Conservation (phyloP, 2,329 filamentous ascomycete species). For the Alternaria brassicicola region DNA sequence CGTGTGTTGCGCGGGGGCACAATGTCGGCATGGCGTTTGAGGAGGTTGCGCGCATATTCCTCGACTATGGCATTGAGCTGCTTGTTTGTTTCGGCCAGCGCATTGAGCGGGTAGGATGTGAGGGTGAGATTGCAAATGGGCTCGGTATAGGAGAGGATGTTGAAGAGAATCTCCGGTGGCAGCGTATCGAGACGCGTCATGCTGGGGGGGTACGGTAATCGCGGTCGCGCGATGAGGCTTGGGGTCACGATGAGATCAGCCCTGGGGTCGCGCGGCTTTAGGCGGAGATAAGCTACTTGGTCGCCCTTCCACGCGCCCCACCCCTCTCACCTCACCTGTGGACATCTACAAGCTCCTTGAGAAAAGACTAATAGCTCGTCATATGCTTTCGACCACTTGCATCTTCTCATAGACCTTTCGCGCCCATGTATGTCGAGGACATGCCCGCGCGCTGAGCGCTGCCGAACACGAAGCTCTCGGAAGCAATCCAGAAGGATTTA, state of each 20-base stretch:
- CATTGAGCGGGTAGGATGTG: conserved; percentile 27
- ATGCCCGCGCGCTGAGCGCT: background rate
- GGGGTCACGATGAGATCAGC: background rate
- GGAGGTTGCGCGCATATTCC: conserved; percentile 37
- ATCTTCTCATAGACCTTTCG: background rate
- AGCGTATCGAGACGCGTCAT: conserved; percentile 30
- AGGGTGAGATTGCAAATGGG: conserved; percentile 12
- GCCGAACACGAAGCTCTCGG: background rate
- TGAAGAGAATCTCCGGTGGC: conserved; percentile 38
- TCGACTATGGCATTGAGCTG: conserved; percentile 34
- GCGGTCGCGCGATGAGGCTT: background rate
- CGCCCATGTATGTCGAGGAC: background rate
- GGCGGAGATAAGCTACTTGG: background rate
- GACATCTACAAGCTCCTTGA: background rate
- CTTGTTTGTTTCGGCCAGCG: conserved; percentile 31
- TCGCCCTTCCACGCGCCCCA: background rate
- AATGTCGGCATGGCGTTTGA: conserved; percentile 31
- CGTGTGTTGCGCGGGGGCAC: conserved; percentile 22
- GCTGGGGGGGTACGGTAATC: background rate
- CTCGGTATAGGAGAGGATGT: conserved; percentile 31
- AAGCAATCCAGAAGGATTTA: too few species aligned
- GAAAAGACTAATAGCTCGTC: background rate
- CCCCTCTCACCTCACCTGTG: background rate
- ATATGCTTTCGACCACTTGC: too few species aligned
- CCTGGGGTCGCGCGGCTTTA: background rate